These are phyloP conservation scores for Venturia asperata DNA, from an alignment of 2,329 filamentous ascomycete genomes.

Conservation along the genomic window DNA sequence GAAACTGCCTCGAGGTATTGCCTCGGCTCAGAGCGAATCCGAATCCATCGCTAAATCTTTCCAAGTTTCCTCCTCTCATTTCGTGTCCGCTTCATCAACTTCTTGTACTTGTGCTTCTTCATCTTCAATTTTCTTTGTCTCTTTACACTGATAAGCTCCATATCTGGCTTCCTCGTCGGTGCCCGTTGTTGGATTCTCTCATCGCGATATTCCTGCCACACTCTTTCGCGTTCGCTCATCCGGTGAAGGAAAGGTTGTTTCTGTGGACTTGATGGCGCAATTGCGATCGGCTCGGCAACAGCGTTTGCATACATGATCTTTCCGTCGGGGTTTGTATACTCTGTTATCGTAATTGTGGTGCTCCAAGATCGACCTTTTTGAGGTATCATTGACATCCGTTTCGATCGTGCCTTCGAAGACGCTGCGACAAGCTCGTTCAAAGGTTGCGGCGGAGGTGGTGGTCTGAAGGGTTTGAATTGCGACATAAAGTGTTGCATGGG, in stretches of 20 bases:
- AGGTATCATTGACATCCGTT: conserved; percentile 20
- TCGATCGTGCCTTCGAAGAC: conserved; percentile 15
- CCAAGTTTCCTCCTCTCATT: conserved; percentile 77
- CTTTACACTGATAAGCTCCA: conserved; percentile 84
- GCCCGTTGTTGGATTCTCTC: conserved; percentile 32
- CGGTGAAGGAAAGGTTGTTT: conserved; percentile 59
- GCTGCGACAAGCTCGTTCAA: conserved; percentile 29
- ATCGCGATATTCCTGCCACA: conserved; percentile 49
- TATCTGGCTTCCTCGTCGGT: conserved; percentile 35
- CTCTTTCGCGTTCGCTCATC: conserved; percentile 58
- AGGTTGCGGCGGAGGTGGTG: conserved; percentile 71
- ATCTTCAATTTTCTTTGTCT: conserved; percentile 92
- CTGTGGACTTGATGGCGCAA: conserved; percentile 13
- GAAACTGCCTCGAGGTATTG: neutral
- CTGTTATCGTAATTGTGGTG: conserved; percentile 47
- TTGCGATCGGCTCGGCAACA: conserved; percentile 22
- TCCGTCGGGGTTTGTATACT: conserved; percentile 45
- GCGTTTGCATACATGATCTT: conserved; percentile 43
- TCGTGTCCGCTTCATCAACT: conserved; percentile 88
- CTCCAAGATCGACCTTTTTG: conserved; percentile 31
- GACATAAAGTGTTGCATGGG: conserved; percentile 19
- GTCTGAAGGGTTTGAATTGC: conserved; percentile 65
- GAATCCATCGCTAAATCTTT: conserved; percentile 17
- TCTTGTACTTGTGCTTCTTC: conserved; percentile 99
- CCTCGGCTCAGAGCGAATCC: neutral